Base-by-base conservation (phyloP, 345 rosid species). In the Hibiscus tridactylites region DNA sequence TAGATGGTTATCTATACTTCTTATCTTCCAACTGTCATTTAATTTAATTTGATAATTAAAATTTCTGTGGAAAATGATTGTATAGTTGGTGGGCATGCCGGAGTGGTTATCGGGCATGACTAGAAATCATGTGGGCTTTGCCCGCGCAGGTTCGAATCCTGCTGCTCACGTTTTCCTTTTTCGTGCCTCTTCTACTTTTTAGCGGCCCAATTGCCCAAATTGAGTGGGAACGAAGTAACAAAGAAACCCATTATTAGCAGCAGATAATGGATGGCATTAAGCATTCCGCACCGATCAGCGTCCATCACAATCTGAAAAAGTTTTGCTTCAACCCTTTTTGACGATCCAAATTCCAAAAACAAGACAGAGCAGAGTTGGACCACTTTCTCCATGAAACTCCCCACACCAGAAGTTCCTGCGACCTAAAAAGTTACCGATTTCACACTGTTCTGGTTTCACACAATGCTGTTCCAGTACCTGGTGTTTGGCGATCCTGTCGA, bases 101-200 rank as follows among this genome's bases (percentile, higher is more conserved):
- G 81, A 87, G 83, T 83, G 87, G 85, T 84, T 88, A 84, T 91
- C 86, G 87, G 89, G 89, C 97, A 85, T 86, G 88, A 86, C 87
- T 92, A 86, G 90, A 88, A 90, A 86, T 87, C 90, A 86, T 84
- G 90, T 90, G 95, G 91, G 89, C 93, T 86, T 29, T 81, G 88
- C 87, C 90, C 92, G 90, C 90, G 90, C 92, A 86, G 90, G 90
- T 85, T 90, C 85, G 91, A 84, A 88, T 89, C 86, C 87, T 84
- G 89, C 88, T 79, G 85, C 79, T 70, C 85, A 82, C 83, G 31
- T 33, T 37, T 37, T 35, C 8, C 39, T 37, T 37, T 85, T 86
- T 84, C 86, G 85, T 17, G 1, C 7, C 19, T 5, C 4, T 1
- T 52, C 6, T 0, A 12, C 56, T 6, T 53, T n/a, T 53, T 53